These are phyloP conservation scores for Neophaeococcomyces mojaviensis DNA, from an alignment of 2,329 filamentous ascomycete species.

Conservation along the genomic window DNA sequence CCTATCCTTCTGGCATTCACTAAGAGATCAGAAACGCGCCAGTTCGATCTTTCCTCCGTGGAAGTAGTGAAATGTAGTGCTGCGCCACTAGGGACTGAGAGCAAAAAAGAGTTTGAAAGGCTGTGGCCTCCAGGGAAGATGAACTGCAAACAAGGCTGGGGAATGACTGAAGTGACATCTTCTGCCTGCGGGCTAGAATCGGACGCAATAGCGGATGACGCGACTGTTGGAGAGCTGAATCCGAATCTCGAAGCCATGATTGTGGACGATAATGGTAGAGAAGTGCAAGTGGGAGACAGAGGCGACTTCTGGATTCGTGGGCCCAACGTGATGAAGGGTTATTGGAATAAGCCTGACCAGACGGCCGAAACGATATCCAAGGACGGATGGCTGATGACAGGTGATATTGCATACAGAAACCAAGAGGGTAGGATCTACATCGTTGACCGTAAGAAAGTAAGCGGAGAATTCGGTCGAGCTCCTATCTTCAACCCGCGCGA, in stretches of 20 bases:
- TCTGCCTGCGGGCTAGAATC: constrained; percentile 60
- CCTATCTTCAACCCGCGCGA: too few relatives aligned
- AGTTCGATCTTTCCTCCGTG: constrained; percentile 62
- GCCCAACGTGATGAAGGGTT: constrained; percentile 52
- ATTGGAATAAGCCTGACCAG: constrained; percentile 51
- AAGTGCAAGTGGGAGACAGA: neutral
- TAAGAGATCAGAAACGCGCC: constrained; percentile 58
- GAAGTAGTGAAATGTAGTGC: constrained; percentile 56
- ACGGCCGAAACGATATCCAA: constrained; percentile 44
- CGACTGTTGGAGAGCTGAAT: constrained; percentile 58
- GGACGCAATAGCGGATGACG: constrained; percentile 34
- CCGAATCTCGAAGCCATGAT: constrained; percentile 64
- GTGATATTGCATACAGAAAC: constrained; percentile 47
- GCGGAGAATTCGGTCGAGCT: too few relatives aligned
- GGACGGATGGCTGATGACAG: constrained; percentile 54
- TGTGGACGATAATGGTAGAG: constrained; percentile 39
- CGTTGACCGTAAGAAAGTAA: constrained; percentile 63
- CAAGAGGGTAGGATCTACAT: constrained; percentile 38
- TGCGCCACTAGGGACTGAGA: constrained; percentile 56
- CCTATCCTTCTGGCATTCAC: constrained; percentile 68
- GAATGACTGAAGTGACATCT: constrained; percentile 78
- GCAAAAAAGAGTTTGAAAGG: constrained; percentile 51
- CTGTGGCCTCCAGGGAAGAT: constrained; percentile 43
- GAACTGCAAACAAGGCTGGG: constrained; percentile 67
- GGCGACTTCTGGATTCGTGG: constrained; percentile 48